Evolutionary conservation across 1,139 yeast genomes (phyloP).

Genomic region (Sugiyamaella novakii): DNA sequence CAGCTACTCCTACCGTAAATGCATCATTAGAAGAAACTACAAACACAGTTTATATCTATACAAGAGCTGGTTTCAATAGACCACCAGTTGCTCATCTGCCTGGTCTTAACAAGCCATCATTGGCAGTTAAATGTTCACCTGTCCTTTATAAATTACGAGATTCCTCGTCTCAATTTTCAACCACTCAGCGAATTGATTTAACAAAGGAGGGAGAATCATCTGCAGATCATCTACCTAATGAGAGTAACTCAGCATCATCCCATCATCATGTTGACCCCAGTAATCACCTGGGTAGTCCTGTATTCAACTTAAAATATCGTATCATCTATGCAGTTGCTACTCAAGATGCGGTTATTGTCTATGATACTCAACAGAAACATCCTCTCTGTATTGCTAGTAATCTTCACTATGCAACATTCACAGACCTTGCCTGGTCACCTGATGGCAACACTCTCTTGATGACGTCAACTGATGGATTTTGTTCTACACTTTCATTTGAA

Average conservation of each 20-base stretch:
- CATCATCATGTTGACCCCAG: constrained; percentile 1
- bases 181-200: constrained; percentile 6
- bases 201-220: constrained; percentile 16
- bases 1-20: constrained; percentile 23
- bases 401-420: constrained; percentile 82
- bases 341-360: constrained; percentile 79
- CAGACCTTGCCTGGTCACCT: constrained; percentile 82
- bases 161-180: constrained; percentile 13
- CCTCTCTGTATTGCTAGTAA: constrained; percentile 79
- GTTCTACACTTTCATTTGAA: constrained; percentile 65
- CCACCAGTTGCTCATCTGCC: constrained; percentile 79
- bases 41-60: constrained; percentile 77
- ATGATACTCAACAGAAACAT: constrained; percentile 68
- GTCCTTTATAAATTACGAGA: constrained; percentile 51
- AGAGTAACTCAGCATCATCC: background rate
- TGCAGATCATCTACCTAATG: constrained; percentile 16
- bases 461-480: constrained; percentile 94
- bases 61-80: constrained; percentile 65
- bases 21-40: constrained; percentile 43
- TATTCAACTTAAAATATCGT: constrained; percentile 66
- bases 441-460: constrained; percentile 74
- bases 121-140: constrained; percentile 80
- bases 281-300: constrained; percentile 31
- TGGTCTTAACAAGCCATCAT: constrained; percentile 79
- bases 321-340: constrained; percentile 93